These are phyloP conservation scores for Monosporozyma unispora DNA, from an alignment of 805 yeast genomes.

Conservation along the genomic window DNA sequence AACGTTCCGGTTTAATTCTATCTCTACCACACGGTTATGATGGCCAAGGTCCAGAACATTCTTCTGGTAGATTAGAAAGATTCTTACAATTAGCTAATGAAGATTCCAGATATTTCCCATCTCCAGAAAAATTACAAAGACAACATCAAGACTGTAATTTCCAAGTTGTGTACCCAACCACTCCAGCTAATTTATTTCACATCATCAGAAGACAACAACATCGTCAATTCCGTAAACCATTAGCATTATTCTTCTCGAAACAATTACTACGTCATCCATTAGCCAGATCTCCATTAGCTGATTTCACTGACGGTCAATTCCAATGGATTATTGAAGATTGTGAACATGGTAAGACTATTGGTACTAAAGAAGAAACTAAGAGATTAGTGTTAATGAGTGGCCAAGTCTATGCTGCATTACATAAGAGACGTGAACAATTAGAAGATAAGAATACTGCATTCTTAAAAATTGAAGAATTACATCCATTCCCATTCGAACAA, in stretches of 20 bases:
- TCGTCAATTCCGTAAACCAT: slow-evolving; percentile 94
- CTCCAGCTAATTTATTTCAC: slow-evolving; percentile 96
- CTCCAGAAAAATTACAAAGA: slow-evolving; percentile 78
- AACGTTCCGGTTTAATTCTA: slow-evolving; percentile 91
- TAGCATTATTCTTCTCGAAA: slow-evolving; percentile 83
- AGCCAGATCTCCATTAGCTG: slow-evolving; percentile 76
- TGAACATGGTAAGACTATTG: slow-evolving; percentile 72
- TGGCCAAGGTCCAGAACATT: slow-evolving; percentile 99
- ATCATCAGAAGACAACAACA: slow-evolving; percentile 97
- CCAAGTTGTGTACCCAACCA: slow-evolving; percentile 97
- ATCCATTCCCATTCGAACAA: slow-evolving; percentile 98
- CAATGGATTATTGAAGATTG: slow-evolving; percentile 92
- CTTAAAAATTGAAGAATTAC: slow-evolving; percentile 85
- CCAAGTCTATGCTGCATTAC: slow-evolving; percentile 89
- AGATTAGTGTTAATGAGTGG: slow-evolving; percentile 80
- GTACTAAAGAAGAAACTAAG: slow-evolving; percentile 73
- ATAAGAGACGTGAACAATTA: slow-evolving; percentile 74
- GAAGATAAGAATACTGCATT: slow-evolving; percentile 80
- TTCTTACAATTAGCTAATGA: slow-evolving; percentile 92
- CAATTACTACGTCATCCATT: slow-evolving; percentile 93
- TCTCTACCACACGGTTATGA: slow-evolving; percentile 99
- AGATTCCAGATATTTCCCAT: slow-evolving; percentile 91
- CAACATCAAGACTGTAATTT: slow-evolving; percentile 98
- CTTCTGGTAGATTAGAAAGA: slow-evolving; percentile 95
- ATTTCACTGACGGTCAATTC: slow-evolving; percentile 88